Base-by-base conservation (phyloP, 805 yeast species). In the Lachancea kluyveri region DNA sequence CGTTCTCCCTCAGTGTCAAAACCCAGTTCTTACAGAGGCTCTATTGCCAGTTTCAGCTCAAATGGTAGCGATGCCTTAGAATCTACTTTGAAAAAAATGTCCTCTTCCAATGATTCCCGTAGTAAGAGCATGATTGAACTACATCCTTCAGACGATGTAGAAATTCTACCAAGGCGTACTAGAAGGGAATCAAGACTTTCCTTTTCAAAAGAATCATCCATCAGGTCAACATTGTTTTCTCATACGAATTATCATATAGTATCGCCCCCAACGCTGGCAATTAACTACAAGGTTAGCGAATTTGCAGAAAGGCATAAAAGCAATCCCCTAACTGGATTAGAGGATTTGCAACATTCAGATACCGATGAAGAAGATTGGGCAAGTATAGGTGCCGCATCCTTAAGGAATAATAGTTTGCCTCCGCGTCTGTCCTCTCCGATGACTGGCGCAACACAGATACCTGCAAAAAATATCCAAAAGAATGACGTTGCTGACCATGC, bases 361-460 rank as follows among this genome's bases (percentile, higher is more conserved):
- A 90, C 98, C 0, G 98, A 90, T 57, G 97, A 90, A 52, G 98
- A 90, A 58, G 97, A 90, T 58, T 90, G 98, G 98, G 82, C 78
- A 40, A 62, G 86, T 0, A 79, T 88, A 33, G 96, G 96, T 1
- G 87, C 96, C 0, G 79, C 72, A 22, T 64, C 74, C 25, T 62
- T 86, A 35, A 62, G 83, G 27, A 60, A 43, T 28, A 42, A 42
- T 21, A 31, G 43, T 12, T 40, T 37, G 4, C 40, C 38, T 16
- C 40, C 48, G 10, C 38, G 17, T 4, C 12, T 33, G 21, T 32
- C 26, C 10, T 33, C 37, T 2, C 37, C 37, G 14, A 10, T 13
- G 6, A 13, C 12, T 7, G 24, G 8, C 12, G 13, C 24, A 8
- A n/a, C n/a, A n/a, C n/a, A n/a, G n/a, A 22, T n/a, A 7, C 24